Conservation (phyloP, 2,329 filamentous ascomycete genomes). For the Myrmaecium sp. region DNA sequence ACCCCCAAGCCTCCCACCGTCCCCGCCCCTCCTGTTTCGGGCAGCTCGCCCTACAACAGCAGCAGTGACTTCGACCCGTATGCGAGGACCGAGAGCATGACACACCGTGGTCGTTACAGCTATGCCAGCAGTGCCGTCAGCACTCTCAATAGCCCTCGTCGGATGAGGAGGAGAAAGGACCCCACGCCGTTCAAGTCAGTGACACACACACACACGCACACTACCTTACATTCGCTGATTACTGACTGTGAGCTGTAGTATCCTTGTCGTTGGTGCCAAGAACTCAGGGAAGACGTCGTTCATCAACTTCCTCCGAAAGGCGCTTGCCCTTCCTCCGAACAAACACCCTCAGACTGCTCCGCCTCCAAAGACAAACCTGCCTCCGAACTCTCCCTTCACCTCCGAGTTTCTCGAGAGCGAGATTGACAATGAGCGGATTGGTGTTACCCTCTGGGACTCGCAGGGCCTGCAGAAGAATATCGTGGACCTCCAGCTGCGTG, state of each 20-base stretch:
- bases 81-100: conserved; percentile 82
- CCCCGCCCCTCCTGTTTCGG: conserved; percentile 3
- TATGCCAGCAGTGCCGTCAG: conserved; percentile 86
- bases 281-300: conserved; percentile 92
- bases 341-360: conserved; percentile 40
- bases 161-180: conserved; percentile 87
- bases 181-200: conserved; percentile 97
- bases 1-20: conserved; percentile 23
- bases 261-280: conserved; percentile 76
- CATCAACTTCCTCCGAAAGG: conserved; percentile 82
- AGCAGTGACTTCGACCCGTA: conserved; percentile 51
- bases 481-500: conserved; percentile 81
- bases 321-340: conserved; percentile 65
- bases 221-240: background rate
- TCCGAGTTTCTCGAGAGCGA: conserved; percentile 88
- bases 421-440: conserved; percentile 79
- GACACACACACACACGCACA: conserved; percentile 1
- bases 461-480: conserved; percentile 88
- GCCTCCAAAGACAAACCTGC: conserved; percentile 29
- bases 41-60: conserved; percentile 31
- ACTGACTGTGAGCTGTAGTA: conserved; percentile 32
- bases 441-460: conserved; percentile 91
- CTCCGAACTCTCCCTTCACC: conserved; percentile 44
- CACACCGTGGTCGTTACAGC: conserved; percentile 86
- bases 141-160: conserved; percentile 80